These are phyloP conservation scores for Rhynchosporium agropyri DNA, from an alignment of 2,329 filamentous ascomycete genomes.

Conservation along the genomic window DNA sequence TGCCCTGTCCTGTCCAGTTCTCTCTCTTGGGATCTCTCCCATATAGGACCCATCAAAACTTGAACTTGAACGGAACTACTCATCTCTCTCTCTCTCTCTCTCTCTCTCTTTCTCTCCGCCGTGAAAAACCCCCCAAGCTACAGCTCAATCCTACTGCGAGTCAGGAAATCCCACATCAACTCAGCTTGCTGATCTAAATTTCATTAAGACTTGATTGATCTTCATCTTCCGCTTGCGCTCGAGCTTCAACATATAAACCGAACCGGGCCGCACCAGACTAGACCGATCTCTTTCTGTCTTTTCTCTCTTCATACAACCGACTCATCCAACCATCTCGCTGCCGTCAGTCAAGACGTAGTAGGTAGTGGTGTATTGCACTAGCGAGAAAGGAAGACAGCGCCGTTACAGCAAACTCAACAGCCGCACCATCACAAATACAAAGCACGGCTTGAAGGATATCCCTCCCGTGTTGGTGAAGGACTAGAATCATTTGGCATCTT, in stretches of 20 bases:
- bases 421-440: slow-evolving; percentile 5
- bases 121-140: slow-evolving; percentile 12
- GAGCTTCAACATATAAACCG: slow-evolving; percentile 17
- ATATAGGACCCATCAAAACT: slow-evolving; percentile 30
- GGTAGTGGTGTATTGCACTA: slow-evolving; percentile 13
- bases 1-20: background rate
- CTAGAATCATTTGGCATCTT: slow-evolving; percentile 16
- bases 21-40: slow-evolving; percentile 20
- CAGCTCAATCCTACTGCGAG: slow-evolving; percentile 26
- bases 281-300: slow-evolving; percentile 17
- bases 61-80: slow-evolving; percentile 22
- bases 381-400: slow-evolving; percentile 7
- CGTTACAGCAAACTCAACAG: slow-evolving; percentile 17
- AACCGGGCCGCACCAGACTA: slow-evolving; percentile 14
- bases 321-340: slow-evolving; percentile 2
- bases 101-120: slow-evolving; percentile 5
- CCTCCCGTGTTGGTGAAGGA: slow-evolving; percentile 11
- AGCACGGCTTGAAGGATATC: background rate
- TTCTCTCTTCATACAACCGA: slow-evolving; percentile 9
- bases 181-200: slow-evolving; percentile 18
- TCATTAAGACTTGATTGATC: slow-evolving; percentile 8
- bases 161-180: slow-evolving; percentile 24
- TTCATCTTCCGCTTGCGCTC: slow-evolving; percentile 9
- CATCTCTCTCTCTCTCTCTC: slow-evolving; percentile 4
- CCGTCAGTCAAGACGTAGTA: slow-evolving; percentile 25